A percentile compares a stretch with the other conserved stretches of the same genome.
Conservation (phyloP, 73 alveolate genomes). For the Effrenium voratum region DNA sequence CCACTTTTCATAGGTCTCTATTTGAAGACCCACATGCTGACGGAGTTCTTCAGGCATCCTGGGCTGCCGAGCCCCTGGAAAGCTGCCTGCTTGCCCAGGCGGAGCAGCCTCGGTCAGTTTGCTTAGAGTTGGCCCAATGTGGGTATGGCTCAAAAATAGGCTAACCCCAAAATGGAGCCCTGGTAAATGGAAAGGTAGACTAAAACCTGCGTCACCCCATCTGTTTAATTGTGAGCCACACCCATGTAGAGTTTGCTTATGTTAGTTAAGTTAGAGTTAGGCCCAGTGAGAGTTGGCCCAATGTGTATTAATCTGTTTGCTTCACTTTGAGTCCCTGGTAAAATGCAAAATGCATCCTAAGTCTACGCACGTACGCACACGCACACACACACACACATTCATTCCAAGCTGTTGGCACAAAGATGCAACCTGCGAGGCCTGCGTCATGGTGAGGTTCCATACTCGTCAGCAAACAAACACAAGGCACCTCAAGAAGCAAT, state of each 20-base stretch:
- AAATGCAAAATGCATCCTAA: neutral
- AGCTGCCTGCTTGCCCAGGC: conserved; percentile 44
- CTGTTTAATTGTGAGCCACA: neutral
- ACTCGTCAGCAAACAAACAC: too few species aligned
- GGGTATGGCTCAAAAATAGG: neutral
- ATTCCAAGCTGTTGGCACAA: neutral
- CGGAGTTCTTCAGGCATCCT: neutral
- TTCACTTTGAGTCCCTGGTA: neutral
- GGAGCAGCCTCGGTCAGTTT: conserved; percentile 23
- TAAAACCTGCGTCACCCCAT: neutral
- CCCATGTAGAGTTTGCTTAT: neutral
- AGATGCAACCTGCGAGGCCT: neutral
- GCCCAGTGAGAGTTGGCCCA: neutral
- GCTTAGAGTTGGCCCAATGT: neutral
- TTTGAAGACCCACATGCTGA: too few species aligned
- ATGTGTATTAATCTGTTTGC: neutral
- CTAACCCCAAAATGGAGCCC: neutral
- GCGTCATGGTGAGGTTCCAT: too few species aligned
- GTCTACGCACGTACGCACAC: neutral
- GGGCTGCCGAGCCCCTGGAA: conserved; percentile 59
- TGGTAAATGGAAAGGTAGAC: neutral
- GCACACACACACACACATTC: neutral
- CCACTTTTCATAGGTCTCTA: too few species aligned
- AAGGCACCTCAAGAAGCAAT: neutral
- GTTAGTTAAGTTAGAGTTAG: neutral